Base-by-base conservation (phyloP, 164 flowering plant genomes). In the Vitis riparia region DNA sequence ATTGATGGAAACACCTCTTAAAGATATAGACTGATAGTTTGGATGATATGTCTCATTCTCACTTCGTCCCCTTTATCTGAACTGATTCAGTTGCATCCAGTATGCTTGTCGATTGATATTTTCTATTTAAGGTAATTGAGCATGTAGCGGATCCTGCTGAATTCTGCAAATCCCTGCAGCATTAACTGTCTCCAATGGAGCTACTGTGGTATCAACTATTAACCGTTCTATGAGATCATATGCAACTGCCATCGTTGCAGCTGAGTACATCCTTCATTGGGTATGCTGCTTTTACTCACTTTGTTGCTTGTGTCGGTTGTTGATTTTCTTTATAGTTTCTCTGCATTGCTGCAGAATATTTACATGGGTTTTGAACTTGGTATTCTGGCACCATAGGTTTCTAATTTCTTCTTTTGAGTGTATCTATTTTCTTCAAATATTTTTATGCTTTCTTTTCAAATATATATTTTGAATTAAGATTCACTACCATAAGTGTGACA, bases 91-190 rank as follows among this genome's bases (percentile, higher is more conserved):
- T 64, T 59, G 62, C 19, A 27, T 23, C 37, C 10, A 32, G 57
- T 58, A 51, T 69, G 29, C 32, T 44, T 52, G 9, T 57, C 63
- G 62, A 58, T 68, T 47, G 11, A 50, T 62, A 15, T 19, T 66
- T 63, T 23, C 55, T 8, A 16, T 47, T 67, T 2, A 55, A 93
- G 98, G 98, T 96, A 51, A 92, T 96, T 76, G 99, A 93, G 84
- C 99, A 96, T 66, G 98, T 93, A 47, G 95, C 97, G 67, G 76
- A 91, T 74, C 97, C 98, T 73, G 84, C 93, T 67, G 95, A 89
- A 51, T 93, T 96, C 76, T 96, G 99, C 89, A 89, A 91, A 79
- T 93, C 98, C 32, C 77, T 96, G 76, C 92, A 59, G 83, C 91
- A 63, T 79, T 96, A 75, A 87, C 93, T 62, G 73, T 66, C 69